A percentile compares a stretch with the other conserved stretches of the same genome.
Evolutionary conservation across 2,329 filamentous ascomycete species (phyloP).

Genomic region (Cryphonectria carpinicola): DNA sequence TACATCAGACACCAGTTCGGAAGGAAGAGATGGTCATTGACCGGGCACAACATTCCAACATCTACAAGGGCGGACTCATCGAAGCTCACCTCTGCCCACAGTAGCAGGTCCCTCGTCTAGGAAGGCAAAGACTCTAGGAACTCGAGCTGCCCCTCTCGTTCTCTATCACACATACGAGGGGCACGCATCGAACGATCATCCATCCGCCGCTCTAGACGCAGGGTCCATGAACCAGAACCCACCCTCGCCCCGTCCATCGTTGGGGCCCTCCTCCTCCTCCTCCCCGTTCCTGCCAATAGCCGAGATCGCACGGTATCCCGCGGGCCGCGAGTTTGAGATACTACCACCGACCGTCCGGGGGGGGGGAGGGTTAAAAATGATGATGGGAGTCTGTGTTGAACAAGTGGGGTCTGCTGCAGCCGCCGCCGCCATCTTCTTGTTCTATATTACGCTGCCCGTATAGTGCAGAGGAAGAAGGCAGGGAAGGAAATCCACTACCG

Average conservation of each 20-base stretch:
- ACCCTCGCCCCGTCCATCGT: neutral
- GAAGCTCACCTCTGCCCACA: neutral
- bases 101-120: neutral
- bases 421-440: neutral
- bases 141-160: neutral
- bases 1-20: neutral
- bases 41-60: neutral
- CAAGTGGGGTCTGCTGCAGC: neutral
- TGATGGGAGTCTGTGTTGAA: conserved; percentile 10
- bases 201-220: neutral
- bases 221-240: neutral
- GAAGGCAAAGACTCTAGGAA: neutral
- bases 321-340: neutral
- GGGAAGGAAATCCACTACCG: neutral
- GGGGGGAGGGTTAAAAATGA: neutral
- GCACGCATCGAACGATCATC: neutral
- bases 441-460: neutral
- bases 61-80: neutral
- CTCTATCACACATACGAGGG: neutral
- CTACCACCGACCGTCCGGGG: neutral
- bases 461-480: neutral
- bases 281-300: neutral
- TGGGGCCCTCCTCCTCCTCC: too few species aligned
- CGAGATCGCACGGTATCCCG: conserved; percentile 3
- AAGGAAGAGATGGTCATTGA: neutral